phyloP scores from a whole-genome alignment of 495 filamentous ascomycete species.

The Talaromyces nanjingensis region DNA sequence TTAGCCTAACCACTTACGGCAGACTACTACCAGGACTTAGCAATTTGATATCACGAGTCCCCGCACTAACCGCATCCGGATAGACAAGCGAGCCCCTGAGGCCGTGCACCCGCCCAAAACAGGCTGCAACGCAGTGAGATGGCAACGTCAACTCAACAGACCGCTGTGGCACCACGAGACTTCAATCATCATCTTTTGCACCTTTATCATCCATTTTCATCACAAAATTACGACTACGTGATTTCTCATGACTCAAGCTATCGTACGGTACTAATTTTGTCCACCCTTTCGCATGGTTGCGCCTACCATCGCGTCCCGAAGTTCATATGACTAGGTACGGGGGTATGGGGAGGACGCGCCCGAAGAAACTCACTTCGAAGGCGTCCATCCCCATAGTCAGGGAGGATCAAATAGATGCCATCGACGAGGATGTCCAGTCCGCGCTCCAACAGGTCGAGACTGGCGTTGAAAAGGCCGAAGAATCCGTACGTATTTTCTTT shows the following conservation, averaged over 20 bases:
- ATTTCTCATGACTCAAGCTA: conserved; percentile 48
- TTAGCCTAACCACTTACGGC: conserved; percentile 1
- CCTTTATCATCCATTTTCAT: conserved; percentile 39
- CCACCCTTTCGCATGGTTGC: conserved; percentile 36
- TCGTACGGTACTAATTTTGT: conserved; percentile 37
- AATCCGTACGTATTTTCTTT: conserved; percentile 72
- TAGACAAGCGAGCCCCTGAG: conserved; percentile 44
- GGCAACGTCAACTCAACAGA: conserved; percentile 63
- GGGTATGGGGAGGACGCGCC: conserved; percentile 54
- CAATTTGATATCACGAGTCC: conserved; percentile 42
- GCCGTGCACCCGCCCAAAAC: conserved; percentile 41
- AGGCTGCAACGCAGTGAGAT: conserved; percentile 36
- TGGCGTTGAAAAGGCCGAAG: conserved; percentile 92
- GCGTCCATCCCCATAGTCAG: conserved; percentile 76
- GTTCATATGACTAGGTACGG: conserved; percentile 60
- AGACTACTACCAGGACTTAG: not conserved
- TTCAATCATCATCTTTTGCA: conserved; percentile 53
- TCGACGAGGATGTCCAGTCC: conserved; percentile 61
- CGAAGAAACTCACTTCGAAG: conserved; percentile 87
- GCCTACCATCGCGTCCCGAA: conserved; percentile 44
- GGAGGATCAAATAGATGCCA: conserved; percentile 79
- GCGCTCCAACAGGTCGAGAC: conserved; percentile 79
- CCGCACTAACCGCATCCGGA: conserved; percentile 39
- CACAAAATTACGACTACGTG: conserved; percentile 48
- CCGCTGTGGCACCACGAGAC: conserved; percentile 29